A percentile compares a stretch with the other conserved stretches of the same genome.
Evolutionary conservation across 1,284 basidiomycete species (phyloP).

Genomic region (Ceratobasidium sp.): DNA sequence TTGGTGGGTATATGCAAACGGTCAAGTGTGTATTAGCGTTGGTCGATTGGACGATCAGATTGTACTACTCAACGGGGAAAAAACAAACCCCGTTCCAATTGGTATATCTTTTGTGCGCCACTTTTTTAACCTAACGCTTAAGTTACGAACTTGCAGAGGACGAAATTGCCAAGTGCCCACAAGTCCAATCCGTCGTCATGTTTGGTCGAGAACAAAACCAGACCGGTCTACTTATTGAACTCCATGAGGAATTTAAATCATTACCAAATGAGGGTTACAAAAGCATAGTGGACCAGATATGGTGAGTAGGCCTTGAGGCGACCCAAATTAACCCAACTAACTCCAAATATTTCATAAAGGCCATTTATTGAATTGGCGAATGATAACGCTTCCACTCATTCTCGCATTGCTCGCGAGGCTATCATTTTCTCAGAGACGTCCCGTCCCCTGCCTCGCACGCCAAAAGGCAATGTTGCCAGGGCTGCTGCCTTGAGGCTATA

Average conservation of each 20-base stretch:
- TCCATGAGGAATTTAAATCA: slow-evolving; percentile 49
- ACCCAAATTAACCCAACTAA: not conserved
- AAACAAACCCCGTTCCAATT: slow-evolving; percentile 39
- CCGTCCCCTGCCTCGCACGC: slow-evolving; percentile 36
- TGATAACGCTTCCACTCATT: slow-evolving; percentile 52
- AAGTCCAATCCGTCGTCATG: slow-evolving; percentile 51
- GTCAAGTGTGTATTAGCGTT: not conserved
- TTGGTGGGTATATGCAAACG: not conserved
- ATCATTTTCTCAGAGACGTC: slow-evolving; percentile 16
- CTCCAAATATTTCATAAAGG: slow-evolving; percentile 44
- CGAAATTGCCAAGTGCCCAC: slow-evolving; percentile 44
- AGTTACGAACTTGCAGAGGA: not conserved
- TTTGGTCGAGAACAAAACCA: slow-evolving; percentile 56
- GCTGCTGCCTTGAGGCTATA: slow-evolving; percentile 41
- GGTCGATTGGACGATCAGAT: slow-evolving; percentile 44
- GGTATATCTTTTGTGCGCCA: slow-evolving; percentile 4
- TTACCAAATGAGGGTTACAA: slow-evolving; percentile 48
- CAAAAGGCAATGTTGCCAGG: slow-evolving; percentile 41
- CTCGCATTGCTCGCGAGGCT: slow-evolving; percentile 53
- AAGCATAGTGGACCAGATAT: slow-evolving; percentile 51
- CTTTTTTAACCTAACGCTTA: not conserved
- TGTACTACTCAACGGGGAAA: slow-evolving; percentile 42
- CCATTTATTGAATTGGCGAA: slow-evolving; percentile 55
- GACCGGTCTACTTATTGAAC: slow-evolving; percentile 55
- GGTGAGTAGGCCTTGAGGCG: slow-evolving; percentile 46